Evolutionary conservation across 2,329 filamentous ascomycete genomes (phyloP), one percentile per base, ranked within the genome.

Genomic region (Stemphylium beticola): DNA sequence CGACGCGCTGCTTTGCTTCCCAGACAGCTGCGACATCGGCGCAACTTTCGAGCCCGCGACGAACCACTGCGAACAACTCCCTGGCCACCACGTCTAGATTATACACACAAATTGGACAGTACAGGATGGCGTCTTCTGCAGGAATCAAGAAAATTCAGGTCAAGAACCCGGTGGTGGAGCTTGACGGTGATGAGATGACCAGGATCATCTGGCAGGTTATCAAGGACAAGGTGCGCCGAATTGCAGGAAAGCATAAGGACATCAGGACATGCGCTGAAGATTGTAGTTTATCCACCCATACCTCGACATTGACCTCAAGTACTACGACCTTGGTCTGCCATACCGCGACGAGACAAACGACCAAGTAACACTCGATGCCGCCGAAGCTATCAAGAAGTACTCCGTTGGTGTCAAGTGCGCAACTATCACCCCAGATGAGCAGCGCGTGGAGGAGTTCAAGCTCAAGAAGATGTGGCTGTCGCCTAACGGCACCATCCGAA

Each of bases 401-500:
- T 92, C 89, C 56, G 95, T 99, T 50, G 95, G 93, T 78, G 92
- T 99, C 82, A 99, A 99, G 85, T 99, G 95, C 79, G 95, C 95
- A 64, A 99, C 95, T 76, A 99, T 99, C 81, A 99, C 95, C 38
- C 95, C 95, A 34, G 95, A 99, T 76, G 95, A 99, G 85, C 89
- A 87, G 62, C 89, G 95, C 76, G 93, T 99, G 26, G 85, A 98
- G 83, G 95, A 98, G 81, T 99, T 98, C 80, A 93, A 97, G 76
- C 86, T 99, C 68, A 99, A 98, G 90, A 88, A 98, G 83, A 98
- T 98, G 95, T 99, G 95, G 95, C 85, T 98, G 55, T 96, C 92
- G 52, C 95, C 95, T 73, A 99, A 99, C 78, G 95, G 95, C 75
- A 99, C 86, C 58, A 88, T 88, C 74, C 79, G 85, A 71, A 88